Conservation (phyloP, 1,284 basidiomycete genomes). For the Phylloboletellus chloephorus region DNA sequence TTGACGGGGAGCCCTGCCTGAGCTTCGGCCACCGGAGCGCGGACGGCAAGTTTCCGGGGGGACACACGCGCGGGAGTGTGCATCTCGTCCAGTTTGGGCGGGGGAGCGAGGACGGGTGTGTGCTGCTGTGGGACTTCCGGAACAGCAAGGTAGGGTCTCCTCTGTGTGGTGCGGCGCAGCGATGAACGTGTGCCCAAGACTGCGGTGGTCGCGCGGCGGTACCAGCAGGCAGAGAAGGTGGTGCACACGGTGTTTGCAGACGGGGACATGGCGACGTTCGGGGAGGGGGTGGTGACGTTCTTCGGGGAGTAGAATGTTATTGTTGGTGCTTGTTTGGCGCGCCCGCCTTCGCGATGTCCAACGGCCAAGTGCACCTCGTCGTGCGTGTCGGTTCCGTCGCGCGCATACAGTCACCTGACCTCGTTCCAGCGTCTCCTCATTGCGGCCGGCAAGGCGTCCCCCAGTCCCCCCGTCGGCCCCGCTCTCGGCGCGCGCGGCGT, state of each 20-base stretch:
- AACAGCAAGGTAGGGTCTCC: slow-evolving; percentile 36
- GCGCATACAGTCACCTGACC: slow-evolving; percentile 6
- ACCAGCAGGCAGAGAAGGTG: slow-evolving; percentile 33
- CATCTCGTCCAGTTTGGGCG: slow-evolving; percentile 40
- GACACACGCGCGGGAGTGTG: slow-evolving; percentile 31
- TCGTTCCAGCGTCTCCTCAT: slow-evolving; percentile 70
- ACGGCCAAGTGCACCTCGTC: slow-evolving; percentile 32
- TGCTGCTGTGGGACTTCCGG: slow-evolving; percentile 49
- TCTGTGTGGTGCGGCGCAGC: slow-evolving; percentile 11
- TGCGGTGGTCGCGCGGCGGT: slow-evolving; percentile 30
- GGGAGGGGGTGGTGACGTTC: slow-evolving; percentile 38
- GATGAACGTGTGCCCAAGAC: slow-evolving; percentile 31
- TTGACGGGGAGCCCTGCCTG: slow-evolving; percentile 37
- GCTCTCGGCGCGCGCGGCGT: slow-evolving; percentile 97
- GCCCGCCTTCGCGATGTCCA: slow-evolving; percentile 24
- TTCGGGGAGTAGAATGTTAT: slow-evolving; percentile 32
- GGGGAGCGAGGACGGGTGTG: slow-evolving; percentile 41
- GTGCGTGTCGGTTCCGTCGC: slow-evolving; percentile 22
- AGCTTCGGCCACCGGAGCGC: slow-evolving; percentile 41
- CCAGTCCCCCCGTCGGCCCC: slow-evolving; percentile 94
- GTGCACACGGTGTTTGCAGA: slow-evolving; percentile 41
- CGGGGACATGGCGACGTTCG: slow-evolving; percentile 39
- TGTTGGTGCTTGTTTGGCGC: slow-evolving; percentile 24
- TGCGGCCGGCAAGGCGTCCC: slow-evolving; percentile 91
- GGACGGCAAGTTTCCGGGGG: slow-evolving; percentile 17